Base-by-base conservation (phyloP, 2,329 filamentous ascomycete species). In the Penicillium sp. region DNA sequence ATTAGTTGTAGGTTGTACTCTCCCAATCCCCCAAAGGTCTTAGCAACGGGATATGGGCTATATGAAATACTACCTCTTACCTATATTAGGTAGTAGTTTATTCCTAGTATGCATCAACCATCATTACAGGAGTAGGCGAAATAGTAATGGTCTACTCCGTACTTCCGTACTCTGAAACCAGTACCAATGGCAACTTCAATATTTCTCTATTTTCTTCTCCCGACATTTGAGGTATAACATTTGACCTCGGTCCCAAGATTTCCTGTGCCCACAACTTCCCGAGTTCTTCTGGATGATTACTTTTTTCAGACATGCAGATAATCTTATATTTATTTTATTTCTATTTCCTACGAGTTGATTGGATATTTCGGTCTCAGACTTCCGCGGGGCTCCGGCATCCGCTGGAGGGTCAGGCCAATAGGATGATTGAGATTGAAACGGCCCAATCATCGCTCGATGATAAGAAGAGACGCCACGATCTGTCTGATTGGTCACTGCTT, bases 401-500 rank as follows among this genome's bases (percentile, higher is more conserved):
- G 16, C 24, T 29, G 9, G 40, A 26, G 22, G 9, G 9, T 5
- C 5, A n/a, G 10, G 2, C 52, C 53, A 55, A 55, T 55, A 51
- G 49, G 13, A 34, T 3, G 14, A n/a, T 16, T 1, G 13, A 24
- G 0, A 24, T 39, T 1, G 13, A 5, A 7, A 16, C 14, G 1
- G 7, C 9, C 63, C 63, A 66, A 66, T 66, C 43, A 61, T 1
- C 0, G 0, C 0, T 2, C 16, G 2, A 16, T 43, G 63, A 66
- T 66, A 66, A 65, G 63, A 43, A 35, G 24, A 20, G 53, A 59
- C 63, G 63, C 63, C 62, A 61, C 62, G 32, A 24, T 1, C 3
- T 7, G 4, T n/a, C 4, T 63, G 47, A 60, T 63, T 64, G 63
- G 60, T 32, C 37, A 37, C 8, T 40, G 4, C 6, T 6, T 16